A percentile compares a stretch with the other conserved stretches of the same genome.
These are phyloP conservation scores for Fusarium neocosmosporiellum DNA, from an alignment of 2,329 filamentous ascomycete species.

Conservation along the genomic window DNA sequence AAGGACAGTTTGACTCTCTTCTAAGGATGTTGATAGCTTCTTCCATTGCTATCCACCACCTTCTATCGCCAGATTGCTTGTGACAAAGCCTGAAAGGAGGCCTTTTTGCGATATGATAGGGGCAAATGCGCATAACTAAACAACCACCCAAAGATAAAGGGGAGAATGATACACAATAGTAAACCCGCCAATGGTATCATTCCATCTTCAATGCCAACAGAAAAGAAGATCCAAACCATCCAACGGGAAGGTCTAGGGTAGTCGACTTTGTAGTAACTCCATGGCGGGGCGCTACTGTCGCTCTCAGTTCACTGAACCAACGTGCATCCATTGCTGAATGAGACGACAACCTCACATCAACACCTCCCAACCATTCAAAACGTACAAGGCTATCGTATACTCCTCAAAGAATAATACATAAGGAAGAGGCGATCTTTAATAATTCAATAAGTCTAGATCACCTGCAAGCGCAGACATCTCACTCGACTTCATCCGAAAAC, in stretches of 20 bases:
- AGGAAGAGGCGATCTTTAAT: not conserved
- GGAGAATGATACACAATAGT: not conserved
- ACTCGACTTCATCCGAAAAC: not conserved
- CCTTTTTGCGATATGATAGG: not conserved
- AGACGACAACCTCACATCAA: conserved; percentile 1
- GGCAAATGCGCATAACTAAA: not conserved
- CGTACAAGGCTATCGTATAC: not conserved
- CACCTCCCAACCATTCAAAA: not conserved
- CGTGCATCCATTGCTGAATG: not conserved
- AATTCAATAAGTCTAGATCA: not conserved
- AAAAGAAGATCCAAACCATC: not conserved
- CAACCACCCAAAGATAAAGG: not conserved
- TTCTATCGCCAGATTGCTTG: conserved; percentile 40
- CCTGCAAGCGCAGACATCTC: not conserved
- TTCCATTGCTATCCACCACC: conserved; percentile 32
- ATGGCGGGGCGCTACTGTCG: not conserved
- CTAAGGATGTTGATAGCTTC: not conserved
- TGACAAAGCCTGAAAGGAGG: conserved; percentile 1
- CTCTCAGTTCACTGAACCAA: not conserved
- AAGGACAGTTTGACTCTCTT: not conserved
- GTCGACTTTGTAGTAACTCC: no score
- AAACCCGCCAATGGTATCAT: not conserved
- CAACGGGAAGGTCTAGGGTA: conserved; percentile 18
- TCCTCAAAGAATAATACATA: not conserved
- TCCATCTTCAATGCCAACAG: not conserved